phyloP scores from a whole-genome alignment of 345 rosid genomes.

The Eucalyptus leucophloia region DNA sequence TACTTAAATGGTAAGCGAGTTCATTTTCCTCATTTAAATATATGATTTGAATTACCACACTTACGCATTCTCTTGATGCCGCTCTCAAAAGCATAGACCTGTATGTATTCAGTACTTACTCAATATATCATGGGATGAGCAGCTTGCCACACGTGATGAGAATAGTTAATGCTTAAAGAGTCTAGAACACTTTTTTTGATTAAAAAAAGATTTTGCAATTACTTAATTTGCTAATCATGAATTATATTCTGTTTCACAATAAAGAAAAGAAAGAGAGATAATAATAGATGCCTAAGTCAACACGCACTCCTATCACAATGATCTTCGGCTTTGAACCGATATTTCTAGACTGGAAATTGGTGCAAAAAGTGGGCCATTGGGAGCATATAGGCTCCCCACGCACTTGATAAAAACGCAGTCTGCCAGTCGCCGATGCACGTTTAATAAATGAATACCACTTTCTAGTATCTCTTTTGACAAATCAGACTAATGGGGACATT shows the following conservation, averaged over 20 bases:
- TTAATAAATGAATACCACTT: no score
- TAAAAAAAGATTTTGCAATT: background rate
- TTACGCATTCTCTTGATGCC: background rate
- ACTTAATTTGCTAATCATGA: background rate
- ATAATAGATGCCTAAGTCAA: background rate
- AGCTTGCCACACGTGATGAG: background rate
- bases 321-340: background rate
- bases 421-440: background rate
- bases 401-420: background rate
- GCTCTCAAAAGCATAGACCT: background rate
- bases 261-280: no score
- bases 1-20: background rate
- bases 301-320: background rate
- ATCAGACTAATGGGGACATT: background rate
- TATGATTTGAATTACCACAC: background rate
- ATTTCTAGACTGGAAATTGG: background rate
- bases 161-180: background rate
- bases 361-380: background rate
- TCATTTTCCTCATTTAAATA: background rate
- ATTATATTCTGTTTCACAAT: background rate
- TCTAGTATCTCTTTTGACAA: background rate
- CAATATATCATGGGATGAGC: background rate
- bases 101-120: background rate
- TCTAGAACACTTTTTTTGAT: background rate
- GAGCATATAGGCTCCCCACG: background rate